Base-by-base conservation (phyloP, 768 basidiomycete species). In the Tylopilus subfusipes region DNA sequence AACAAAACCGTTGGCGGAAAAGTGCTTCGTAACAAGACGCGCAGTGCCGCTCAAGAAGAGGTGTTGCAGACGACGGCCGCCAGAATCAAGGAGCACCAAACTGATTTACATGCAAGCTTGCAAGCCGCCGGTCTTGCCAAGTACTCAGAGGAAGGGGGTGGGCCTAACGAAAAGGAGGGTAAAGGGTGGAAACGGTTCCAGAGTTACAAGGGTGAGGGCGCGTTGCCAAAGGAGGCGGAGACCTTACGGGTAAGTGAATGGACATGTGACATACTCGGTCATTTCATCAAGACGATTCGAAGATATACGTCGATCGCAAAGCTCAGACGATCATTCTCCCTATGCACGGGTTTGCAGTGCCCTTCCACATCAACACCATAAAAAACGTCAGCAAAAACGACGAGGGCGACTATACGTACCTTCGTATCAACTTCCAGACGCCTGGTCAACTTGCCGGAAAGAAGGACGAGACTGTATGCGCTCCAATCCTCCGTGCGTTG, bases 331-430 rank as follows among this genome's bases (percentile, higher is more conserved):
- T 98, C 48, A 82, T 98, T 43, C 72, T 98, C 4, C 97, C 97
- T 16, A 86, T 98, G 59, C 84, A 98, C 63, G 97, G 97, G 4
- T 98, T 88, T 63, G 93, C 94, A 0, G 94, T 96, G 0, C 94
- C 96, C 0, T 98, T 96, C 78, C 97, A 99, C 68, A 95, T 98
- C 73, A 96, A 96, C 66, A 93, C 93, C 2, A 93, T 99, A 59
- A 98, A 99, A 75, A 98, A 96, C 67, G 90, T 88, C 29, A 94
- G 90, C 77, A 98, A 98, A 76, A 97, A 83, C 59, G 96, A 99
- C 58, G 97, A 98, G 72, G 92, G 90, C 6, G 93, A 98, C 48
- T 90, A 86, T 68, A 95, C 94, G 0, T 93, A 91, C 64, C 80
- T 99, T 50, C 84, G 97, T 2, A 93, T 99, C 71, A 98, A 98